A percentile compares a stretch with the other conserved stretches of the same genome.
These are phyloP conservation scores for Hippophae rhamnoides DNA, from an alignment of 306 rosid species.

Conservation along the genomic window DNA sequence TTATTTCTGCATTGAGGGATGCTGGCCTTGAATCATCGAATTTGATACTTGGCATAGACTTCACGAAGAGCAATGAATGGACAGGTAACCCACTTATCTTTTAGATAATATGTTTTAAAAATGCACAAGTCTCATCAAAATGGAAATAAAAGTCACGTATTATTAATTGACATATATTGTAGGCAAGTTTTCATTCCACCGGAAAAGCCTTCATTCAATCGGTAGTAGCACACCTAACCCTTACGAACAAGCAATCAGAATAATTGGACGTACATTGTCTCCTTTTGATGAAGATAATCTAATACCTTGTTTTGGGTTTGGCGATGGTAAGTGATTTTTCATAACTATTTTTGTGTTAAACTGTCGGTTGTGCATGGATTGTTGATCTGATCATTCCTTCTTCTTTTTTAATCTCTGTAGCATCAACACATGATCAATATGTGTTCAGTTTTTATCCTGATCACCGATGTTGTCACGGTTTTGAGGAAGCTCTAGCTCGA, in stretches of 20 bases:
- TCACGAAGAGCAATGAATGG: slow-evolving; percentile 99
- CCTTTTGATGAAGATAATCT: slow-evolving; percentile 91
- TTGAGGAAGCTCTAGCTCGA: slow-evolving; percentile 75
- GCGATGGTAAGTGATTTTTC: slow-evolving; percentile 60
- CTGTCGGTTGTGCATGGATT: slow-evolving; percentile 3
- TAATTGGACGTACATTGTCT: slow-evolving; percentile 72
- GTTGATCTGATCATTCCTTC: slow-evolving; percentile 15
- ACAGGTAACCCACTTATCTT: slow-evolving; percentile 37
- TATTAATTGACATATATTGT: no score
- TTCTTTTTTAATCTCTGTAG: slow-evolving; percentile 25
- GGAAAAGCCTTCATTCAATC: slow-evolving; percentile 74
- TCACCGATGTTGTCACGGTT: slow-evolving; percentile 55
- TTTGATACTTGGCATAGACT: slow-evolving; percentile 82
- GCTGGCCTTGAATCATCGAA: slow-evolving; percentile 96
- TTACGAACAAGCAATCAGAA: slow-evolving; percentile 95
- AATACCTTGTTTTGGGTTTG: slow-evolving; percentile 95
- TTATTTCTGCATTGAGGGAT: slow-evolving; percentile 77
- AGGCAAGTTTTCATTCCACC: slow-evolving; percentile 66
- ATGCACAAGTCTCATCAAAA: slow-evolving; percentile 1
- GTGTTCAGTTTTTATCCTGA: slow-evolving; percentile 64
- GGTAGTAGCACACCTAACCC: slow-evolving; percentile 60
- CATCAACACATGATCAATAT: slow-evolving; percentile 59
- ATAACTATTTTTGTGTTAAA: slow-evolving; percentile 5
- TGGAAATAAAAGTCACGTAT: no score
- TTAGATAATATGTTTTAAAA: slow-evolving; percentile 9